Evolutionary conservation across 176 grass and related monocot species (phyloP).

Genomic region (Panicum miliaceum): DNA sequence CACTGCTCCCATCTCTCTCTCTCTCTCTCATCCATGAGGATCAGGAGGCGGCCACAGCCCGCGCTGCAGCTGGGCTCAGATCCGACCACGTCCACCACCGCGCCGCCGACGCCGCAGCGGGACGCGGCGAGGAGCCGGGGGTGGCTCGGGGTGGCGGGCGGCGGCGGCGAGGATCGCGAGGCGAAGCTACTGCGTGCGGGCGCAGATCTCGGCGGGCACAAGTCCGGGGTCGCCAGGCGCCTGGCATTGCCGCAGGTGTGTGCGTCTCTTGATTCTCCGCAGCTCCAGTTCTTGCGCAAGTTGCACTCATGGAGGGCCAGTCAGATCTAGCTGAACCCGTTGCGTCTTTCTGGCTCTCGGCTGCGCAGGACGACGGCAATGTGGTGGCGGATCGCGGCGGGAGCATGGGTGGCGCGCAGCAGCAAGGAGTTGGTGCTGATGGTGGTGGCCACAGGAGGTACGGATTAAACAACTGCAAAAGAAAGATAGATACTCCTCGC

Average conservation of each 20-base stretch:
- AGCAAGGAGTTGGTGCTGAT: constrained; percentile 8
- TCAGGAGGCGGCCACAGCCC: constrained; percentile 71
- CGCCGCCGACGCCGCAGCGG: constrained; percentile 34
- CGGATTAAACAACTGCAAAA: constrained; percentile 33
- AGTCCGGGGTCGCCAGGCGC: constrained; percentile 41
- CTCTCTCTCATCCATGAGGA: constrained; percentile 72
- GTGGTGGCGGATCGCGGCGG: constrained; percentile 22
- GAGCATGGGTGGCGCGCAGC: neutral
- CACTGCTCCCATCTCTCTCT: constrained; percentile 11
- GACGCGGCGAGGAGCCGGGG: constrained; percentile 33
- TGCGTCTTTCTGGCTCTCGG: neutral
- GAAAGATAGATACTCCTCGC: neutral
- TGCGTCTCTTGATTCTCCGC: neutral
- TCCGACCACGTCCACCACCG: constrained; percentile 56
- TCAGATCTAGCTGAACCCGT: constrained; percentile 41
- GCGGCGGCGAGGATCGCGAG: neutral
- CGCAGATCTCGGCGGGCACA: constrained; percentile 55
- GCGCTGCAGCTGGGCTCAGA: constrained; percentile 46
- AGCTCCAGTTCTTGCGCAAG: constrained; percentile 5
- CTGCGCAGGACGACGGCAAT: constrained; percentile 30
- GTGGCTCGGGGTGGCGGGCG: neutral
- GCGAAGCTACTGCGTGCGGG: constrained; percentile 53
- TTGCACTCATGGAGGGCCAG: constrained; percentile 3
- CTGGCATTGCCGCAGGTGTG: constrained; percentile 50
- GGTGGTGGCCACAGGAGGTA: constrained; percentile 43